Evolutionary conservation across 805 yeast genomes (phyloP).

Genomic region (Torulaspora delbrueckii): DNA sequence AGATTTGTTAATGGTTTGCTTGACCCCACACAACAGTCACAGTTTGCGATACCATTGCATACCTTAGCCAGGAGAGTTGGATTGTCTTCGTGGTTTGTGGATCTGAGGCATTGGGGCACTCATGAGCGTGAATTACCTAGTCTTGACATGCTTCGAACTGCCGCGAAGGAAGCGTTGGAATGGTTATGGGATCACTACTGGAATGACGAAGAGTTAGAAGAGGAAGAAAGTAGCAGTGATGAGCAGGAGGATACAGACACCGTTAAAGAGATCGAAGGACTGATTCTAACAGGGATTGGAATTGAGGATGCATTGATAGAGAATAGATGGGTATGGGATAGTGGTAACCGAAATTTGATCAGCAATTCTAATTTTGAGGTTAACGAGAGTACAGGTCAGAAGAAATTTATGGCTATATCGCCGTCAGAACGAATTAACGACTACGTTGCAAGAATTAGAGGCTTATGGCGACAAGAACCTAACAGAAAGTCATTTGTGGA

Average conservation of each 20-base stretch:
- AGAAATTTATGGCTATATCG: conserved; percentile 4
- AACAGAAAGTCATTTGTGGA: conserved; percentile 15
- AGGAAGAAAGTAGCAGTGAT: conserved; percentile 18
- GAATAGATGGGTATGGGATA: conserved; percentile 19
- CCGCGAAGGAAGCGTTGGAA: conserved; percentile 53
- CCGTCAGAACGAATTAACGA: conserved; percentile 16
- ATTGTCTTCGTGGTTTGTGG: conserved; percentile 81
- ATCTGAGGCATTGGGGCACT: conserved; percentile 82
- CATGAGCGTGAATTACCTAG: conserved; percentile 76
- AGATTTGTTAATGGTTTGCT: conserved; percentile 87
- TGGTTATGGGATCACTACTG: conserved; percentile 80
- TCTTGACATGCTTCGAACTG: conserved; percentile 58
- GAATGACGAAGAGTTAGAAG: conserved; percentile 38
- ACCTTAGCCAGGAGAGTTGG: conserved; percentile 62
- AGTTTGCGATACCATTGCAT: conserved; percentile 73
- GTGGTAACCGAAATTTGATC: conserved; percentile 16
- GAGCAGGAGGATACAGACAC: conserved; percentile 11
- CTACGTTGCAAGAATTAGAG: conserved; percentile 14
- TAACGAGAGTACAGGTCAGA: conserved; percentile 55
- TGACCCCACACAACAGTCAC: conserved; percentile 80
- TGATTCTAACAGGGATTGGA: conserved; percentile 3
- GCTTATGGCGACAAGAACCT: conserved; percentile 17
- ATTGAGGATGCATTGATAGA: conserved; percentile 11
- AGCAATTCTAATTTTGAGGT: conserved; percentile 27
- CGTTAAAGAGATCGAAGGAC: conserved; percentile 2